Conservation (phyloP, 2,329 filamentous ascomycete species). For the Coniochaeta ligniaria region DNA sequence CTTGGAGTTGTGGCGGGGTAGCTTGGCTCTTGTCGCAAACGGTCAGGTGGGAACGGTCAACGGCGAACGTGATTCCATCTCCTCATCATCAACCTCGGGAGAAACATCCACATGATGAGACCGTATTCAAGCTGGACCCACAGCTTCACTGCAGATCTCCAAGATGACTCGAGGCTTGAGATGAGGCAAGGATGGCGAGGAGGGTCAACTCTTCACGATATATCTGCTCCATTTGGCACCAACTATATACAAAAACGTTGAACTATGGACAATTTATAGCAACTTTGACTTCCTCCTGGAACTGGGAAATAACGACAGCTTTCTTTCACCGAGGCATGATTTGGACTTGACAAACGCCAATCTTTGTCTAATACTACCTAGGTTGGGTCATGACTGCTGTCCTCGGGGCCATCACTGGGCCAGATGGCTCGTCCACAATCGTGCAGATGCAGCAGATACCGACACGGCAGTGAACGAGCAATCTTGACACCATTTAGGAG, state of each 20-base stretch:
- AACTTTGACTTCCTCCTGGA: background rate
- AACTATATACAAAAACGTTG: background rate
- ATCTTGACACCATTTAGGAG: background rate
- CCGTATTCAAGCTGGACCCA: no score
- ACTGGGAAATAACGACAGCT: background rate
- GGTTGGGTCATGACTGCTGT: background rate
- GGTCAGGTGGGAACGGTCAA: no score
- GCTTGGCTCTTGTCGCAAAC: background rate
- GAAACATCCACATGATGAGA: no score
- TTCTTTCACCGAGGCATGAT: background rate
- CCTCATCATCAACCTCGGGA: no score
- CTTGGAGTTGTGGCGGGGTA: background rate
- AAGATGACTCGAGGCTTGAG: no score
- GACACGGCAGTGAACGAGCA: background rate
- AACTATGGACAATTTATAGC: background rate
- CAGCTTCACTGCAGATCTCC: no score
- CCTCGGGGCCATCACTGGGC: background rate
- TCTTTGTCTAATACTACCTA: background rate
- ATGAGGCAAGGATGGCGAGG: background rate
- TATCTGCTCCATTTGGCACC: background rate
- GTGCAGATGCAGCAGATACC: background rate
- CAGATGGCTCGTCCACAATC: background rate
- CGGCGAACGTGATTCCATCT: no score
- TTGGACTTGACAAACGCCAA: background rate
- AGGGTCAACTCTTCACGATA: background rate